Evolutionary conservation across 768 basidiomycete species (phyloP), one percentile per base, ranked within the genome.

Genomic region (Tylopilus balloui): DNA sequence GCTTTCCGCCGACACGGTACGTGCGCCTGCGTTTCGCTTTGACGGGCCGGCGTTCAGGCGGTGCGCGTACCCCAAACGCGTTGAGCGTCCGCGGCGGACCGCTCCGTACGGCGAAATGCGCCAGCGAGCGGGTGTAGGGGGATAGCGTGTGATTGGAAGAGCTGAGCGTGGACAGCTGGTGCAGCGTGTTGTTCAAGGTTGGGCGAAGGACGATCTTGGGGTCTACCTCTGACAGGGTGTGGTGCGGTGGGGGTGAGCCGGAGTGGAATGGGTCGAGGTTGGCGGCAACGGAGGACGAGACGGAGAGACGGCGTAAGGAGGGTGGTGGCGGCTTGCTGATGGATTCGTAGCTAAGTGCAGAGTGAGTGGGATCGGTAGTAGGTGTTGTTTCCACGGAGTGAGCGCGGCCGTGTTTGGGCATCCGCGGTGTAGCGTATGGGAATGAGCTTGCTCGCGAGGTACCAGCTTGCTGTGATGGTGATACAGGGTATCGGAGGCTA

Each of bases 61-160:
- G 55, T 7, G 57, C 58, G 11, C 68, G 63, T 8, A 69, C 51
- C 28, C 75, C 70, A 21, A 59, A 64, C 15, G 68, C 63, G 38
- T 66, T 58, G 50, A 67, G 64, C 8, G 64, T 61, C 28, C 80
- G 73, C 17, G 84, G 88, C 1, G 92, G 92, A 20, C 86, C 88
- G 50, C 89, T 91, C 27, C 93, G 80, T 12, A 96, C 92, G 1
- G 93, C 91, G 65, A 95, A 94, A 67, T 96, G 92, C 51, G 88
- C 85, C 24, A 92, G 75, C 13, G 86, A 84, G 46, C 92, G 82
- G 6, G 94, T 96, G 67, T 95, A 97, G 0, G 94, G 95, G 1
- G 88, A 92, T 3, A 99, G 73, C 0, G 95, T 99, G 61, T 96
- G 95, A 60, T 96, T 92, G 1, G 92, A 92, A 57, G 85, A 78